phyloP scores from a whole-genome alignment of 2,329 filamentous ascomycete species.

The Trichoderma pleuroti region DNA sequence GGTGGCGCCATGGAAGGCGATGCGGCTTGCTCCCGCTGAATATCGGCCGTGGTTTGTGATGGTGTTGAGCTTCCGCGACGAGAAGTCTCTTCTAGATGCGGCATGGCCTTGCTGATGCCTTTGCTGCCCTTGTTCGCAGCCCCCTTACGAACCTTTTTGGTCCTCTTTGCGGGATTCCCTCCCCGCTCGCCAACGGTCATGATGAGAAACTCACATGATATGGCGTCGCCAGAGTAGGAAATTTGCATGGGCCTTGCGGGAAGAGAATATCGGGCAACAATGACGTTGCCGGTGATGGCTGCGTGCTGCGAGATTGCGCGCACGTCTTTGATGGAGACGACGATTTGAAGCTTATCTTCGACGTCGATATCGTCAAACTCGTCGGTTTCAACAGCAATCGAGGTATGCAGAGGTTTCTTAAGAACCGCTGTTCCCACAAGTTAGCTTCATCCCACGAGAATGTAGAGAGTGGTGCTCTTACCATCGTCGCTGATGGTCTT shows the following conservation, averaged over 20 bases:
- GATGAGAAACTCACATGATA: constrained; percentile 72
- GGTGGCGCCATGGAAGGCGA: constrained; percentile 21
- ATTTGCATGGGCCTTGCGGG: constrained; percentile 71
- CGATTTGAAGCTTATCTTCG: constrained; percentile 72
- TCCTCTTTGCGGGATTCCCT: constrained; percentile 46
- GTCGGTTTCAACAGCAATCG: constrained; percentile 70
- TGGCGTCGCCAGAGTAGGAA: constrained; percentile 63
- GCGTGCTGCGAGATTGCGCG: constrained; percentile 75
- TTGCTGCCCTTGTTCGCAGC: constrained; percentile 29
- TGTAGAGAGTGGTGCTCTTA: constrained; percentile 22
- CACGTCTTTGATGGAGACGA: constrained; percentile 81
- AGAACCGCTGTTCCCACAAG: constrained; percentile 58
- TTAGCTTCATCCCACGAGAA: constrained; percentile 18
- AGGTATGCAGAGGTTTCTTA: constrained; percentile 77
- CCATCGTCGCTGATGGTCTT: constrained; percentile 64
- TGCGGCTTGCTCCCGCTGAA: constrained; percentile 21
- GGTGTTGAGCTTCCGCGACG: constrained; percentile 42
- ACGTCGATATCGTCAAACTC: constrained; percentile 74
- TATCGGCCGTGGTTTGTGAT: constrained; percentile 30
- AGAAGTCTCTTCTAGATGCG: constrained; percentile 47
- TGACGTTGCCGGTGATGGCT: constrained; percentile 61
- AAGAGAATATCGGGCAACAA: constrained; percentile 67
- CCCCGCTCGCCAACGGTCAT: constrained; percentile 73
- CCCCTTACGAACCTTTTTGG: constrained; percentile 45
- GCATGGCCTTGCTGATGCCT: constrained; percentile 23